Conservation (phyloP, 441 rosid genomes). For the Syzygium syzygioides region DNA sequence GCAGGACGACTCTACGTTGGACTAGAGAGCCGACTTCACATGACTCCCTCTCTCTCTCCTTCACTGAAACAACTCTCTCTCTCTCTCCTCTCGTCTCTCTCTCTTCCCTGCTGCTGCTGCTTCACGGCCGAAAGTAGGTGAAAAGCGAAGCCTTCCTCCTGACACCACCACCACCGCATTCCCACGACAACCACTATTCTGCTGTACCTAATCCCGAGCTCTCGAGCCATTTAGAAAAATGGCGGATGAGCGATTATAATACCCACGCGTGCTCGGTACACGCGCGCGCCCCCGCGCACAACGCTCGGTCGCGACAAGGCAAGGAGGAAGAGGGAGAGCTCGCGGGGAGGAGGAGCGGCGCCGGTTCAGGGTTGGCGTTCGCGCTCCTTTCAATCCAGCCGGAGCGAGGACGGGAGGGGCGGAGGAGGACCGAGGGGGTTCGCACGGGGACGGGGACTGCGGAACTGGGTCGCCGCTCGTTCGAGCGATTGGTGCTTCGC, state of each 20-base stretch:
- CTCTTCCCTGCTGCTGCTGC: background rate
- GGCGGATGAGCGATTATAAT: background rate
- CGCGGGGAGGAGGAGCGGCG: background rate
- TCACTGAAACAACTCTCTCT: conserved; percentile 15
- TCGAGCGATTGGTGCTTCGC: background rate
- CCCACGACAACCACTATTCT: conserved; percentile 25
- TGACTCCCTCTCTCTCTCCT: conserved; percentile 19
- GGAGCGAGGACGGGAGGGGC: background rate
- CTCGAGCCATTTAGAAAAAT: background rate
- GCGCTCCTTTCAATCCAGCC: background rate
- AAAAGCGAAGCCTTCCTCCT: conserved; percentile 38
- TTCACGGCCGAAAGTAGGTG: conserved; percentile 36
- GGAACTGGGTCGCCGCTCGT: background rate
- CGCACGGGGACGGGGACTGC: background rate
- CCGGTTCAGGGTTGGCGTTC: background rate
- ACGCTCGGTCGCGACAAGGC: background rate
- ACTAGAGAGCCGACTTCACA: conserved; percentile 25
- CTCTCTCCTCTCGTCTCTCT: background rate
- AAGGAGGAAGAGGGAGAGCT: conserved; percentile 17
- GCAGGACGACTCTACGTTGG: conserved; percentile 19
- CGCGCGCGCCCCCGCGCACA: background rate
- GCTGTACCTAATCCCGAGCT: conserved; percentile 33
- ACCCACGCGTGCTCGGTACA: background rate
- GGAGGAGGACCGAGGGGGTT: background rate
- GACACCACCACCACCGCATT: conserved; percentile 11